phyloP scores from a whole-genome alignment of 345 rosid species.

The Reutealis trisperma region DNA sequence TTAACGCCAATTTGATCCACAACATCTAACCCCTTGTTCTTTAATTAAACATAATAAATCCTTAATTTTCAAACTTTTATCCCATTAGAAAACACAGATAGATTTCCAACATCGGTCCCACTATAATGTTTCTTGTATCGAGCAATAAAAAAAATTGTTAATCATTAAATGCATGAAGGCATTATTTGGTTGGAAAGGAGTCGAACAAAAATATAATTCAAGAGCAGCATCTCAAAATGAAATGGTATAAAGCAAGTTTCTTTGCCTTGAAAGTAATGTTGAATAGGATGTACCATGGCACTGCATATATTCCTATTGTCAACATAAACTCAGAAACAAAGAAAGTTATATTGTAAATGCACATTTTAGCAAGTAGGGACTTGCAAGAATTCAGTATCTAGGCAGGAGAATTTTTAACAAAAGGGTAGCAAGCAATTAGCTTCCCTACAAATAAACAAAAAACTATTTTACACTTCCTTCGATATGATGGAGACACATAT shows the following conservation, averaged over 20 bases:
- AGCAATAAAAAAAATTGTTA: background rate
- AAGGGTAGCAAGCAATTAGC: too few species aligned
- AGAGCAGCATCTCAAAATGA: background rate
- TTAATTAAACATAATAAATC: too few species aligned
- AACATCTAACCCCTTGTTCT: too few species aligned
- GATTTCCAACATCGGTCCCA: background rate
- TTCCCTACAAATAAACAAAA: background rate
- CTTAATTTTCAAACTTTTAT: background rate
- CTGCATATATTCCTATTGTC: background rate
- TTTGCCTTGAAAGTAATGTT: background rate
- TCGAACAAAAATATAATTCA: too few species aligned
- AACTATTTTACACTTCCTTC: background rate
- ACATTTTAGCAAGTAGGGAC: background rate
- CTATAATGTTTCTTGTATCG: background rate
- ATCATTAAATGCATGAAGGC: background rate
- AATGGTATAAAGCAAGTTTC: background rate
- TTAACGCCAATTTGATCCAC: too few species aligned
- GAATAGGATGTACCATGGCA: background rate
- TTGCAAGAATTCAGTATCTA: background rate
- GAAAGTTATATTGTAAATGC: background rate
- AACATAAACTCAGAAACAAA: background rate
- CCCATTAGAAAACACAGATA: background rate
- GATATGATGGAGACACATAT: constrained; percentile 1
- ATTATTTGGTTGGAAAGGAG: background rate
- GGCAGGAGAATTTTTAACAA: too few species aligned